Evolutionary conservation across 2,329 filamentous ascomycete genomes (phyloP), one percentile per base, ranked within the genome.

Genomic region (Aspergillus oerlinghausenensis): DNA sequence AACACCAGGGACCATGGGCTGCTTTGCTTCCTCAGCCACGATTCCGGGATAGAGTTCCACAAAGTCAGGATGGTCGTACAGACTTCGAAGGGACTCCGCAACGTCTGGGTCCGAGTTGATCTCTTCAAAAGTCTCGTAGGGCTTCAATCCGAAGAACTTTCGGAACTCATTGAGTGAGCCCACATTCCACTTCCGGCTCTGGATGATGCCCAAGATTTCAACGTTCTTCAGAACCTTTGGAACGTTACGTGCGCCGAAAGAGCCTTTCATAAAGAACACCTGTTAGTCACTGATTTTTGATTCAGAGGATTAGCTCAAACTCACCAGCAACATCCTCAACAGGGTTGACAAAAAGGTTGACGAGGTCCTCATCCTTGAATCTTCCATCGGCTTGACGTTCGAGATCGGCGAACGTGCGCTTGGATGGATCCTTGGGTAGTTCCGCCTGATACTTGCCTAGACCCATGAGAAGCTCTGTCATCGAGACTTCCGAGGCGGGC

Each of bases 151-250:
- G 65, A 93, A 92, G 75, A 92, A 89, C 70, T 88, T 87, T 52
- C 90, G 83, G 79, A 94, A 95, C 76, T 94, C 90, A 67, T 95
- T 95, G 59, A 95, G 78, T 0, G 88, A 87, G 0, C 88, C 87
- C 8, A 91, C 75, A 59, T 91, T 87, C 90, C 90, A 95, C 55
- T 82, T 81, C 49, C 90, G 82, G 3, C 88, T 84, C 59, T 92
- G 89, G 50, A 90, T 79, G 56, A 95, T 94, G 47, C 89, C 90
- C 6, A 94, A 78, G 38, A 94, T 88, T 71, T 94, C 90, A 17
- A 94, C 83, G 1, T 87, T 84, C 61, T 86, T 84, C 79, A 95
- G 83, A 29, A 87, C 82, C 23, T 84, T 81, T 0, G 91, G 90
- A 0, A 93, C 87, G 58, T 90, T 89, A 14, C 85, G 85, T 0